Evolutionary conservation across 768 basidiomycete genomes (phyloP).

Genomic region (Naematelia aurantialba): DNA sequence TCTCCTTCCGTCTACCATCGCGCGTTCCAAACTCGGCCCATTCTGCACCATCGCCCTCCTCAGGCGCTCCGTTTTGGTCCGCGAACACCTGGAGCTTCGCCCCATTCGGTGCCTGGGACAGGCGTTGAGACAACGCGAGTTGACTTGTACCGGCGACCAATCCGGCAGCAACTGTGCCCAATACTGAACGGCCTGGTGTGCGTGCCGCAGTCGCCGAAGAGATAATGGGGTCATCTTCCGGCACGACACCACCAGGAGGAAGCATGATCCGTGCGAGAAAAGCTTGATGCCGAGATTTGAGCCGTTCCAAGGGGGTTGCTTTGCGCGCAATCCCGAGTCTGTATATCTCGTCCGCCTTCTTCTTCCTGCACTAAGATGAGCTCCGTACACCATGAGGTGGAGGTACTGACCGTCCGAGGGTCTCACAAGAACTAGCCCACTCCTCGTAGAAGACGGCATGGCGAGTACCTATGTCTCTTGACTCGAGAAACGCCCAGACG

Average conservation of each 20-base stretch:
- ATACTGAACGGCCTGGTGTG: slow-evolving; percentile 31
- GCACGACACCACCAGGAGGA: slow-evolving; percentile 39
- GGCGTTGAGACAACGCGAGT: slow-evolving; percentile 25
- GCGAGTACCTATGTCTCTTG: slow-evolving; percentile 80
- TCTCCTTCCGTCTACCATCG: slow-evolving; percentile 53
- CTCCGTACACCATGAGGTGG: background rate
- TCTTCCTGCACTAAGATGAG: slow-evolving; percentile 54
- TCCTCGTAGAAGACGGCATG: slow-evolving; percentile 84
- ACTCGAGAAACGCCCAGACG: slow-evolving; percentile 80
- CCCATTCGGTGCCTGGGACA: slow-evolving; percentile 35
- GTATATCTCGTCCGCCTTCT: slow-evolving; percentile 78
- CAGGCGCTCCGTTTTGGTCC: slow-evolving; percentile 42
- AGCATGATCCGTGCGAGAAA: slow-evolving; percentile 64
- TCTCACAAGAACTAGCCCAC: slow-evolving; percentile 76
- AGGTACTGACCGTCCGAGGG: slow-evolving; percentile 65
- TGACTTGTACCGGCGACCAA: slow-evolving; percentile 47
- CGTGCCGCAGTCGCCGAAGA: slow-evolving; percentile 12
- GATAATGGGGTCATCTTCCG: slow-evolving; percentile 36
- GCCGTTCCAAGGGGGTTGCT: slow-evolving; percentile 75
- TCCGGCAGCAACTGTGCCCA: slow-evolving; percentile 36
- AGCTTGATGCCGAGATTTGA: slow-evolving; percentile 75
- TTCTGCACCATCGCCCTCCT: slow-evolving; percentile 42
- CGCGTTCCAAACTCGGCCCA: slow-evolving; percentile 54
- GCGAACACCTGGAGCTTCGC: slow-evolving; percentile 49
- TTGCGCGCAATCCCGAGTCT: slow-evolving; percentile 73